Percentiles rank a stretch among this genome's conserved stretches.
Conservation (phyloP, 306 rosid genomes). For the Sindora glabra region DNA sequence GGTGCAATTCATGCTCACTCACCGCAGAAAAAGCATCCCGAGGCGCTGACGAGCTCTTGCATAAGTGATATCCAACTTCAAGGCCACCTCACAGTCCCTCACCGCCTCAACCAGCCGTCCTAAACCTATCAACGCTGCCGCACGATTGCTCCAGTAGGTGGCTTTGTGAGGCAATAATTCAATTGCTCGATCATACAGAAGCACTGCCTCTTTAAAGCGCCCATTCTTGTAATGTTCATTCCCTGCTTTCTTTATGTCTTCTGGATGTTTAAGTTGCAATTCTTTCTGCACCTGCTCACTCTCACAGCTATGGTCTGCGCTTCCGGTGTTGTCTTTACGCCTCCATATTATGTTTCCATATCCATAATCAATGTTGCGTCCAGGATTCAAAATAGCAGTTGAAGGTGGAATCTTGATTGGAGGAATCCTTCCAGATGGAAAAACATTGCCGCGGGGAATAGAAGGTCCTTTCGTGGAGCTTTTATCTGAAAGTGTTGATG, state of each 20-base stretch:
- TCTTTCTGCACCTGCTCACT: slow-evolving; percentile 26
- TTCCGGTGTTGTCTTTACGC: slow-evolving; percentile 26
- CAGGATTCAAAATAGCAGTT: slow-evolving; percentile 67
- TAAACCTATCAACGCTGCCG: slow-evolving; percentile 75
- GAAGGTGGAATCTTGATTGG: slow-evolving; percentile 41
- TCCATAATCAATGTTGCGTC: slow-evolving; percentile 72
- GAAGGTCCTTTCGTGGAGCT: slow-evolving; percentile 64
- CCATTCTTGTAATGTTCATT: slow-evolving; percentile 76
- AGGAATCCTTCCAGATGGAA: slow-evolving; percentile 73
- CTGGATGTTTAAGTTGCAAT: slow-evolving; percentile 50
- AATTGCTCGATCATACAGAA: slow-evolving; percentile 73
- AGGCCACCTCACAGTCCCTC: slow-evolving; percentile 78
- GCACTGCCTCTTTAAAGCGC: slow-evolving; percentile 67
- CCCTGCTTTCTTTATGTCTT: slow-evolving; percentile 71
- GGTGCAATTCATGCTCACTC: too few species aligned
- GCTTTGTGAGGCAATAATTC: slow-evolving; percentile 58
- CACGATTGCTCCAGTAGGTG: slow-evolving; percentile 77
- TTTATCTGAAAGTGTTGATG: slow-evolving; percentile 48
- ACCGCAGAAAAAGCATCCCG: slow-evolving; percentile 75
- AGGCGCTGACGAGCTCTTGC: slow-evolving; percentile 82
- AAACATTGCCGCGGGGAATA: slow-evolving; percentile 83
- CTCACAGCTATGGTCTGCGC: background rate
- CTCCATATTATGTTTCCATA: slow-evolving; percentile 95
- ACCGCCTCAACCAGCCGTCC: slow-evolving; percentile 70
- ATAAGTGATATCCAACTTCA: slow-evolving; percentile 76